These are phyloP conservation scores for Viridothelium virens DNA, from an alignment of 495 filamentous ascomycete genomes.

Conservation along the genomic window DNA sequence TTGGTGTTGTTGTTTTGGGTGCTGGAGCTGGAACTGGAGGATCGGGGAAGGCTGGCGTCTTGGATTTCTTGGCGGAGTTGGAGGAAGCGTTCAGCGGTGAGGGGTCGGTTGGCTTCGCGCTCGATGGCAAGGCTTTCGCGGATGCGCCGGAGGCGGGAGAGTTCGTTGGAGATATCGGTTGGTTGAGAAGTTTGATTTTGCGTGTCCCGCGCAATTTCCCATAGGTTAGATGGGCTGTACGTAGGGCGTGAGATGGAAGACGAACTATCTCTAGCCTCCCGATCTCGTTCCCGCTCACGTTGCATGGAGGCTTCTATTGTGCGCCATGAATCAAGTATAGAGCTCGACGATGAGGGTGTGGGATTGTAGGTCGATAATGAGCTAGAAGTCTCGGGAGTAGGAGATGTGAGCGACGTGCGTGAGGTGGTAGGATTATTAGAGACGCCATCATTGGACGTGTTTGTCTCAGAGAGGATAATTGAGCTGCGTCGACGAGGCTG, in stretches of 20 bases:
- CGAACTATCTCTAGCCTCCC: constrained; percentile 23
- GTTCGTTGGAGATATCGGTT: background rate
- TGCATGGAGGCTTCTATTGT: constrained; percentile 40
- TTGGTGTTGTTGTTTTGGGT: constrained; percentile 1
- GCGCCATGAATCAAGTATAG: constrained; percentile 36
- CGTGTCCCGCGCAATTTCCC: background rate
- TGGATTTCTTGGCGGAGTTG: constrained; percentile 12
- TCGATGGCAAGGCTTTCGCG: constrained; percentile 10
- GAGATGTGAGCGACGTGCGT: constrained; percentile 14
- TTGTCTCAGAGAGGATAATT: constrained; percentile 1
- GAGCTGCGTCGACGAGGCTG: constrained; percentile 6
- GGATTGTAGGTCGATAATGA: constrained; percentile 4
- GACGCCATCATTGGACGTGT: background rate
- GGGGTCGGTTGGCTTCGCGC: constrained; percentile 4
- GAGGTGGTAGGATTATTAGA: background rate
- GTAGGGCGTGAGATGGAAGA: constrained; percentile 11
- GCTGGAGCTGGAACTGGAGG: constrained; percentile 2
- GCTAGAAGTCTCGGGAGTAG: constrained; percentile 4
- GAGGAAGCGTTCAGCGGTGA: constrained; percentile 4
- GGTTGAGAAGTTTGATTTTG: background rate
- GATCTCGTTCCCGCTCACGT: constrained; percentile 28
- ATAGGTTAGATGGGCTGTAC: background rate
- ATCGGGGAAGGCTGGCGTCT: background rate
- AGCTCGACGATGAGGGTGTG: background rate
- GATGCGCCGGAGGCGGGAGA: constrained; percentile 6